These are phyloP conservation scores for Vicia faba DNA, from an alignment of 306 rosid species.

Conservation along the genomic window DNA sequence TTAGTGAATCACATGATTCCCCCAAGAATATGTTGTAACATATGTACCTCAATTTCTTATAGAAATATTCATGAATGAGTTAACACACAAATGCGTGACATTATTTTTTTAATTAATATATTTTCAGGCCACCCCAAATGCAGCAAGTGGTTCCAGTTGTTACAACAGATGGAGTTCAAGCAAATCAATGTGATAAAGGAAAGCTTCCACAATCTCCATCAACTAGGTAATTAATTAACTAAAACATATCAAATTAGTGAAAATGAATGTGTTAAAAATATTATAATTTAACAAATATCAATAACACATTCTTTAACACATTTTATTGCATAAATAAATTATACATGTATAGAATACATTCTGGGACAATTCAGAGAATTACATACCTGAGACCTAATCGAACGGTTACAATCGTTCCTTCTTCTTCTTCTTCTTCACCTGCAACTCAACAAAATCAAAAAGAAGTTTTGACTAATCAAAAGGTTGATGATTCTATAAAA, in stretches of 20 bases:
- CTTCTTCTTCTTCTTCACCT: not conserved
- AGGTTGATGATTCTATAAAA: not conserved
- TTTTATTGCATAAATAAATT: not conserved
- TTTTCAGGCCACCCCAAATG: not conserved
- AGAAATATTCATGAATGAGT: not conserved
- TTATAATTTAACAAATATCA: not conserved
- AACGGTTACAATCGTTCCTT: not conserved
- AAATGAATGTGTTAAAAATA: not conserved
- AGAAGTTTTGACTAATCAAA: not conserved
- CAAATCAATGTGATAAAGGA: not conserved
- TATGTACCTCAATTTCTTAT: too few species aligned
- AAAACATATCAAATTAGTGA: not conserved
- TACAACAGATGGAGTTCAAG: not conserved
- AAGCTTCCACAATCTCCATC: not conserved
- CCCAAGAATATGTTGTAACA: too few species aligned
- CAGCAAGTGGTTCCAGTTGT: not conserved
- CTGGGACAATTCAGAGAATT: not conserved
- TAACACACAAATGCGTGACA: not conserved
- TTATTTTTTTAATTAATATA: too few species aligned
- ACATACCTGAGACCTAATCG: not conserved
- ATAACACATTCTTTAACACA: not conserved
- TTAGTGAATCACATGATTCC: too few species aligned
- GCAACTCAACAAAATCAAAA: not conserved
- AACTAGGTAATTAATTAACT: not conserved
- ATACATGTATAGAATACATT: not conserved